Evolutionary conservation across 495 filamentous ascomycete genomes (phyloP).

Genomic region (Xylaria acuta): DNA sequence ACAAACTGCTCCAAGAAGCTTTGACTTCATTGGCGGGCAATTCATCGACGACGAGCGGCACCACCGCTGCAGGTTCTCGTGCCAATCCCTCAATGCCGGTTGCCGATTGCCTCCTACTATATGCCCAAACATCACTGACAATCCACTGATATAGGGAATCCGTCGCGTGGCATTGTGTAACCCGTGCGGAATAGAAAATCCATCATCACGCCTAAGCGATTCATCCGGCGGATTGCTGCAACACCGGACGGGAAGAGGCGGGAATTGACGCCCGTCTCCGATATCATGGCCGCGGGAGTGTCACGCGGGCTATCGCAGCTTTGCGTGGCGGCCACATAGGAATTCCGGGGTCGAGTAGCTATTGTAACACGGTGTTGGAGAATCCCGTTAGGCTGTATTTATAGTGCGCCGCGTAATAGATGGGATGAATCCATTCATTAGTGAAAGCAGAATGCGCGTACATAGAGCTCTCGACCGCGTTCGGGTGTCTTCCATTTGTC

Average conservation of each 20-base stretch:
- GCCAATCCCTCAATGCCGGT: background rate
- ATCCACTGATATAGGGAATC: constrained; percentile 55
- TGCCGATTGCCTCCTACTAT: background rate
- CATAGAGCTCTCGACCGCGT: background rate
- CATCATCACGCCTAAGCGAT: constrained; percentile 55
- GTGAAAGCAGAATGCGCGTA: background rate
- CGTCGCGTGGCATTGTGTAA: constrained; percentile 63
- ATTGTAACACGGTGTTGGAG: constrained; percentile 41
- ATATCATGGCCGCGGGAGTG: constrained; percentile 26
- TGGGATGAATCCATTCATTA: background rate
- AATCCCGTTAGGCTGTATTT: no score
- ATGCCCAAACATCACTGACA: constrained; percentile 63
- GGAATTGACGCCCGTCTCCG: constrained; percentile 19
- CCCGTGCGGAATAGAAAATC: constrained; percentile 63
- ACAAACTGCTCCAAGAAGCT: background rate
- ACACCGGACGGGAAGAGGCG: constrained; percentile 31
- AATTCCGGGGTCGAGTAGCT: constrained; percentile 45
- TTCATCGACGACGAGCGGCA: background rate
- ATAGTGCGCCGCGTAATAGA: background rate
- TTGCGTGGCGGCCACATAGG: constrained; percentile 48
- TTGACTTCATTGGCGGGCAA: background rate
- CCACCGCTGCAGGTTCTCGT: background rate
- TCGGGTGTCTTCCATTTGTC: background rate
- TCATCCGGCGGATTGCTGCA: constrained; percentile 56
- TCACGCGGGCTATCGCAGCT: constrained; percentile 47